Evolutionary conservation across 352 stramenopile species (phyloP).

Genomic region (Aphanomyces invadans): DNA sequence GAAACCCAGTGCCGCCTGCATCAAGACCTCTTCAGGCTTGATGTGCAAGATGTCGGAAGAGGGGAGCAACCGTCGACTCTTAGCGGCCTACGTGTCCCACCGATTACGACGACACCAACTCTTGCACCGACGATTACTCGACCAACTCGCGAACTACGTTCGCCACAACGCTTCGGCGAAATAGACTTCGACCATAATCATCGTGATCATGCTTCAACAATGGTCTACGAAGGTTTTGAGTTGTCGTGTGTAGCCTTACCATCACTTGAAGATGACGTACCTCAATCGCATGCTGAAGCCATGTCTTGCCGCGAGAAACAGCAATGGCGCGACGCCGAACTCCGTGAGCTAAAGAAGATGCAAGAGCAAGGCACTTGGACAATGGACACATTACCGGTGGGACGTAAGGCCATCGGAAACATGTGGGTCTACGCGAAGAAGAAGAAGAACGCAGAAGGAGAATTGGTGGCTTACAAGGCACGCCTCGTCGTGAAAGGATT

Average conservation of each 20-base stretch:
- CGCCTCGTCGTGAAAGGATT: conserved; percentile 30
- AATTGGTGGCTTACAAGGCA: conserved; percentile 28
- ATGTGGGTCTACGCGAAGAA: conserved; percentile 27
- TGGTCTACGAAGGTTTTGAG: conserved; percentile 3
- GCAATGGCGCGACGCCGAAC: conserved; percentile 13
- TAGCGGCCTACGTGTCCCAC: background rate
- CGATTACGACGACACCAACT: background rate
- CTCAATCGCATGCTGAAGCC: conserved; percentile 16
- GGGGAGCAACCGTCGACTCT: background rate
- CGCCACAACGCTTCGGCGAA: background rate
- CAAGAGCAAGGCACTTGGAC: conserved; percentile 17
- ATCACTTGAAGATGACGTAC: conserved; percentile 20
- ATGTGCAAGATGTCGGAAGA: background rate
- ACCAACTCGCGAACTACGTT: background rate
- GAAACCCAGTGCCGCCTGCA: background rate
- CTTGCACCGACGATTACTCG: background rate
- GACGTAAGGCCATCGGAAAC: conserved; percentile 21
- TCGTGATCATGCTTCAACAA: conserved; percentile 8
- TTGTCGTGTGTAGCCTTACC: conserved; percentile 15
- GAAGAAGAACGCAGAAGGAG: conserved; percentile 21
- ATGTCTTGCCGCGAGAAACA: conserved; percentile 17
- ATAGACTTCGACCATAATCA: conserved; percentile 3
- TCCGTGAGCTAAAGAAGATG: conserved; percentile 18
- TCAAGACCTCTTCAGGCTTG: conserved; percentile 1
- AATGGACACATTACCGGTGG: background rate